A percentile compares a stretch with the other conserved stretches of the same genome.
These are phyloP conservation scores for Boletus sp. DNA, from an alignment of 768 basidiomycete species.

Conservation along the genomic window DNA sequence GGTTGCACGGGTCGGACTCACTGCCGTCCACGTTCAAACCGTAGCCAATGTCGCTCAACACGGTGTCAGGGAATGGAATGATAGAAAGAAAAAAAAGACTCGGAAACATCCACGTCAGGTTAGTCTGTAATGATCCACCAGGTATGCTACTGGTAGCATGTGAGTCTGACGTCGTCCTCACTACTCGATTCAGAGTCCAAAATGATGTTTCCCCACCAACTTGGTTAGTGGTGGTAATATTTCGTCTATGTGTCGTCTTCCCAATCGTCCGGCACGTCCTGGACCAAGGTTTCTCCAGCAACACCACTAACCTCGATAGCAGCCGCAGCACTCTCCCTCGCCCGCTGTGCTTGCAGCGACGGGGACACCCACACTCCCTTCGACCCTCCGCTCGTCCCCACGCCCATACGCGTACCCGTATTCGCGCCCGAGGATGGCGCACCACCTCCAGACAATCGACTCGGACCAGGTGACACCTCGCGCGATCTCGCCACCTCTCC, in stretches of 20 bases:
- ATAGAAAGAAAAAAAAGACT: too few species aligned
- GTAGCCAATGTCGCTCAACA: too few species aligned
- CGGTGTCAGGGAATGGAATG: too few species aligned
- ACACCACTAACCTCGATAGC: not conserved
- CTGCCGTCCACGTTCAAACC: too few species aligned
- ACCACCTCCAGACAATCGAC: not conserved
- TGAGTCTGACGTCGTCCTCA: too few species aligned
- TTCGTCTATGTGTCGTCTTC: constrained; percentile 45
- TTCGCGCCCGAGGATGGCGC: not conserved
- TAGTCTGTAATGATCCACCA: too few species aligned
- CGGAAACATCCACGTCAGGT: too few species aligned
- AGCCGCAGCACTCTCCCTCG: not conserved
- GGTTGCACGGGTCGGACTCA: too few species aligned
- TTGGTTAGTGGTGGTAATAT: too few species aligned
- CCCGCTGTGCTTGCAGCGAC: constrained; percentile 18
- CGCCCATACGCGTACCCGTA: not conserved
- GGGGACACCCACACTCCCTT: constrained; percentile 22
- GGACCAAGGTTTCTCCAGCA: not conserved
- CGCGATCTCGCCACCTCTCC: not conserved
- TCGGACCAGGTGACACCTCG: constrained; percentile 11
- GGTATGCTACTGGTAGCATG: too few species aligned
- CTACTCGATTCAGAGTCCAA: not conserved
- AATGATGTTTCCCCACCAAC: not conserved
- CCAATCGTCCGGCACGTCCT: constrained; percentile 52
- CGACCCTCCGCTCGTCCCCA: not conserved